Evolutionary conservation across 495 filamentous ascomycete genomes (phyloP), one percentile per base, ranked within the genome.

Genomic region (Lentithecium fluviatile): DNA sequence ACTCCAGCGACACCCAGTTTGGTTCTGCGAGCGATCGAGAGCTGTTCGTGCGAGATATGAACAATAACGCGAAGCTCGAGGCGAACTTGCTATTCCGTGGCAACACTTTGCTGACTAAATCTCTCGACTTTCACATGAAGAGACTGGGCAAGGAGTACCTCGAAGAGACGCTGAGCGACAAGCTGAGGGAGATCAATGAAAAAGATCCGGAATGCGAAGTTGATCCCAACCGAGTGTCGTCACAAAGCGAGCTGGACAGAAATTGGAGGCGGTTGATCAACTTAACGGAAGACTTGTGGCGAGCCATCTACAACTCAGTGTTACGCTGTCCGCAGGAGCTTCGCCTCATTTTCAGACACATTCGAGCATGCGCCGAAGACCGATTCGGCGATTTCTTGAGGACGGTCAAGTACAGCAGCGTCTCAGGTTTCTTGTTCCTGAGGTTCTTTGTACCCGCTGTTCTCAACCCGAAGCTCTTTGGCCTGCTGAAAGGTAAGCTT

Each of bases 361-460:
- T 99, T 43, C 83, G 91, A 53, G 89, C 90, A 17, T 95, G 95
- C 62, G 92, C 94, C 12, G 94, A 97, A 71, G 94, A 97, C 73
- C 86, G 92, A 24, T 99, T 97, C 75, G 94, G 94, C n/a, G 91
- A 95, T 69, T 94, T 94, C 67, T 77, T 96, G 37, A 84, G 90
- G 17, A 93, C 87, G n/a, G 91, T 97, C 34, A 85, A 85, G 23
- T 99, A 97, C 72, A 96, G 91, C 59, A 95, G 90, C 70, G 92
- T 99, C 29, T 96, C 91, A 58, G 94, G 94, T 2, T 99, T 99
- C 70, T 75, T 99, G 21, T 99, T 99, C 69, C 77, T 99, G 57
- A 84, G 94, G 21, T 97, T 97, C 78, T 91, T 99, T 69, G 96
- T 91, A 61, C 95, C 94, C 2, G 94, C 94, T 21, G 91, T 99